Base-by-base conservation (phyloP, 495 filamentous ascomycete species). In the Aspergillus diversus region DNA sequence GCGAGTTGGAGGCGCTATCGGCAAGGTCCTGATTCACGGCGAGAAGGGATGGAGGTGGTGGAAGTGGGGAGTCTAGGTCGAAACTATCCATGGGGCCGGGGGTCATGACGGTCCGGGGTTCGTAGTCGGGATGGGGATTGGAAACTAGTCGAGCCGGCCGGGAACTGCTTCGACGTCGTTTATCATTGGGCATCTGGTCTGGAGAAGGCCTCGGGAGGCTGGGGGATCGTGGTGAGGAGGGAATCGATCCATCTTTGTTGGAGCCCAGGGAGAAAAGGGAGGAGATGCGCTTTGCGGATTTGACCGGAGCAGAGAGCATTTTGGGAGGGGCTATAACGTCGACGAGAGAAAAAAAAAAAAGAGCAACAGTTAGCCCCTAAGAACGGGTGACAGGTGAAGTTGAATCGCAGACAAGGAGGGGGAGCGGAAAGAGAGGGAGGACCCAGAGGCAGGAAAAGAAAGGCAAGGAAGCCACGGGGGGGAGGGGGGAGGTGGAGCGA, bases 241-340 rank as follows among this genome's bases (percentile, higher is more conserved):
- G 67, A 51, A 62, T 68, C 4, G 74, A 68, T 49, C 33, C 46
- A 58, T 82, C 76, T 63, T 75, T 75, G 49, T 75, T 70, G 7
- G 74, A 74, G 8, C 77, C 71, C 66, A 81, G 55, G 33, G 78
- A 79, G 59, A 82, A 80, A 34, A 82, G 74, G 43, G 79, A 82
- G 11, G 78, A 81, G 55, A 82, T 80, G 63, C 79, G 79, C 73
- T 80, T 79, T 62, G 79, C 78, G 65, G 78, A 78, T 66, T 80
- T 82, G 63, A 77, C 76, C 54, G 78, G 79, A 75, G 76, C 78
- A 33, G 78, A 81, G 68, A 81, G 70, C 78, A 81, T 81, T 57
- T 63, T 77, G 48, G 35, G 46, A 49, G 56, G 46, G 60, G 62
- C 62, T 66, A 61, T 21, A 47, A 42, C 37, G 47, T 17, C 27